Percentiles rank a stretch among this genome's conserved stretches.
phyloP scores from a whole-genome alignment of 2,329 filamentous ascomycete species.

The Neonectria punicea region DNA sequence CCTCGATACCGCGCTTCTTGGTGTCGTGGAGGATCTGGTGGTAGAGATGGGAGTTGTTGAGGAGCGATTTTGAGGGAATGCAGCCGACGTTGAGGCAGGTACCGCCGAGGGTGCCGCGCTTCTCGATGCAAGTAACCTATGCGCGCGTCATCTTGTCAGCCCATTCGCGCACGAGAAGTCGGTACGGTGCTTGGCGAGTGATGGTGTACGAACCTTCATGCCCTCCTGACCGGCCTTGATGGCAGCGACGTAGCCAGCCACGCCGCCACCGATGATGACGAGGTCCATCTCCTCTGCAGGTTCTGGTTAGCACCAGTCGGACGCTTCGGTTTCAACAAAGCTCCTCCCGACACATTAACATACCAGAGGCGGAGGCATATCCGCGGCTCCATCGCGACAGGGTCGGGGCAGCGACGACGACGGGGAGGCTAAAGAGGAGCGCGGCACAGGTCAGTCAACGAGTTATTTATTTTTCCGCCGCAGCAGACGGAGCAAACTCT shows the following conservation, averaged over 20 bases:
- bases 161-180: conserved; percentile 20
- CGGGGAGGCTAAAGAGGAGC: conserved; percentile 56
- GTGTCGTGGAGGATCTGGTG: conserved; percentile 97
- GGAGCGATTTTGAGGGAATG: conserved; percentile 98
- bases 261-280: conserved; percentile 97
- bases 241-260: conserved; percentile 97
- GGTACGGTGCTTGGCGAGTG: conserved; percentile 5
- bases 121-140: conserved; percentile 97
- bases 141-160: conserved; percentile 27
- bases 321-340: background rate
- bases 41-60: conserved; percentile 99
- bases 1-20: conserved; percentile 96
- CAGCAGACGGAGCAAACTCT: conserved; percentile 26
- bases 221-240: conserved; percentile 99
- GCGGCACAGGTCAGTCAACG: conserved; percentile 35
- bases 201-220: conserved; percentile 74
- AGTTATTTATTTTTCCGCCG: conserved; percentile 15
- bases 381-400: conserved; percentile 66
- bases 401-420: conserved; percentile 56
- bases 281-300: conserved; percentile 89
- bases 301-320: conserved; percentile 33
- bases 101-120: conserved; percentile 92
- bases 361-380: conserved; percentile 69
- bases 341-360: conserved; percentile 43
- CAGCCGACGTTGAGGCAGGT: conserved; percentile 99